A percentile compares a stretch with the other conserved stretches of the same genome.
Evolutionary conservation across 257 asterid genomes (phyloP).

Genomic region (Ballota nigra): DNA sequence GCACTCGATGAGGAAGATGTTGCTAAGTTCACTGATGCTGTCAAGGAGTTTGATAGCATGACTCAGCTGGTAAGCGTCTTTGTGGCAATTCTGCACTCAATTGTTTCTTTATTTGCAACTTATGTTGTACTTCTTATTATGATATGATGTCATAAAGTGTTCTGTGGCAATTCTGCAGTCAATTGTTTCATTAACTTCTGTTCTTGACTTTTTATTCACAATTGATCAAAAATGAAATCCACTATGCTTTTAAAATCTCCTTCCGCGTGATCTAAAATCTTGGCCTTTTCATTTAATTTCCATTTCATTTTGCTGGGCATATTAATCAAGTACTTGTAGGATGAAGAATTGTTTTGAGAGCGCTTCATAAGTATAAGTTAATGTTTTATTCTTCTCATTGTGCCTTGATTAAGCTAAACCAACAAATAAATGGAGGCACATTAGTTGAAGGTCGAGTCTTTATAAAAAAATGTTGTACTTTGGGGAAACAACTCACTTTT

Average conservation of each 20-base stretch:
- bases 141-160: not conserved
- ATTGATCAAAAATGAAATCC: not conserved
- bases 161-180: not conserved
- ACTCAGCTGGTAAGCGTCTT: conserved; percentile 42
- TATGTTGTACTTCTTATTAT: not conserved
- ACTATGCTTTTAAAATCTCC: not conserved
- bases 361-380: not conserved
- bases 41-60: conserved; percentile 93
- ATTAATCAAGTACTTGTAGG: not conserved
- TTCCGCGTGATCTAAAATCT: not conserved
- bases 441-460: not conserved
- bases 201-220: not conserved
- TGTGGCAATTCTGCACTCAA: too few relatives aligned
- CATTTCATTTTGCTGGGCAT: not conserved
- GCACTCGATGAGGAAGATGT: conserved; percentile 95
- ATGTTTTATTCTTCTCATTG: not conserved
- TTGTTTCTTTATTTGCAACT: too few relatives aligned
- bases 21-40: conserved; percentile 91
- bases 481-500: not conserved
- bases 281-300: not conserved
- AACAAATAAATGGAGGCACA: not conserved
- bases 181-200: not conserved
- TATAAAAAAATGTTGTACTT: not conserved
- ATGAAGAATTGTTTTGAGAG: not conserved
- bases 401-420: not conserved